A percentile compares a stretch with the other conserved stretches of the same genome.
phyloP scores from a whole-genome alignment of 768 basidiomycete genomes.

The Russula griseocarnosa region DNA sequence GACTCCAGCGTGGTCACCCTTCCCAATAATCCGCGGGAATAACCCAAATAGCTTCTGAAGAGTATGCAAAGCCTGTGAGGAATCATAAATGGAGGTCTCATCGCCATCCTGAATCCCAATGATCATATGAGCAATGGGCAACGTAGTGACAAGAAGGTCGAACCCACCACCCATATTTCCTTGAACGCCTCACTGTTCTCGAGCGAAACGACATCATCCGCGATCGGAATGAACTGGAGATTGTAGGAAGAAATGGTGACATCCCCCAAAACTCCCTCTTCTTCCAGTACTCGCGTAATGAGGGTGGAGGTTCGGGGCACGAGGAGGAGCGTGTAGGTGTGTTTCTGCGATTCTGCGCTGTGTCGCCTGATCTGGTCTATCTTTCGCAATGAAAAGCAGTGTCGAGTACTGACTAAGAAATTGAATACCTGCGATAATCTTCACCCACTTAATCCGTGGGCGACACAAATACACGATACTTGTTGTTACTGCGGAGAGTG shows the following conservation, averaged over 20 bases:
- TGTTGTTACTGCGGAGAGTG: conserved; percentile 73
- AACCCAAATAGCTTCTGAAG: conserved; percentile 81
- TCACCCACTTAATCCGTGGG: conserved; percentile 78
- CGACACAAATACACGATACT: conserved; percentile 93
- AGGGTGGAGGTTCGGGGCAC: conserved; percentile 86
- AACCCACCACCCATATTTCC: conserved; percentile 85
- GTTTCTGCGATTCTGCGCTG: conserved; percentile 62
- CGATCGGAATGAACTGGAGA: conserved; percentile 90
- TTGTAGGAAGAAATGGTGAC: conserved; percentile 82
- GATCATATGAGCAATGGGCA: conserved; percentile 16
- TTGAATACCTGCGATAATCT: conserved; percentile 83
- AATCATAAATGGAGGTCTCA: conserved; percentile 83
- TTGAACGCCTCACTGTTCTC: conserved; percentile 83
- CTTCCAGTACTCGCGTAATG: conserved; percentile 82
- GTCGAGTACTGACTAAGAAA: conserved; percentile 15
- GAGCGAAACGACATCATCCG: conserved; percentile 87
- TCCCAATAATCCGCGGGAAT: conserved; percentile 89
- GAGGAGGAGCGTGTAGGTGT: conserved; percentile 82
- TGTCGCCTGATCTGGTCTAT: conserved; percentile 91
- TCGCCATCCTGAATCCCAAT: conserved; percentile 71
- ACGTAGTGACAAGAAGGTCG: not conserved
- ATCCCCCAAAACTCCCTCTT: conserved; percentile 98
- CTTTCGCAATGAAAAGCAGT: conserved; percentile 30
- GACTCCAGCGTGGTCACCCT: conserved; percentile 84
- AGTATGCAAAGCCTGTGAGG: conserved; percentile 78